Percentiles rank a stretch among this genome's conserved stretches.
Evolutionary conservation across 2,329 filamentous ascomycete genomes (phyloP).

Genomic region (Talaromyces islandicus): DNA sequence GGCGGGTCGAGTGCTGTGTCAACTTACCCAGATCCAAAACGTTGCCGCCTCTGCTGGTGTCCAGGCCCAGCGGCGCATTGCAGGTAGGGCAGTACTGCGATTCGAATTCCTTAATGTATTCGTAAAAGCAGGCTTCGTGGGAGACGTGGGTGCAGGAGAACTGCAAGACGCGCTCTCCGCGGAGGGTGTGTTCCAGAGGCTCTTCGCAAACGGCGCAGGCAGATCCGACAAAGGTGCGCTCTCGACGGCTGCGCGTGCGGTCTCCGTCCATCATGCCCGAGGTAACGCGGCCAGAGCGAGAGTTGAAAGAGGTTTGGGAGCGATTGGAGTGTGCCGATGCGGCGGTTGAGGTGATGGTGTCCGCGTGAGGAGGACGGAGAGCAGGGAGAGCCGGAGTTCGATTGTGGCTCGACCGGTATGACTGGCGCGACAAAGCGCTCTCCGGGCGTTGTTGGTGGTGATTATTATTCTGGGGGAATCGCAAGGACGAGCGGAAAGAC

Average conservation of each 20-base stretch:
- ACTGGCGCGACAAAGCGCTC: conserved; percentile 7
- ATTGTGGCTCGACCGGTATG: conserved; percentile 6
- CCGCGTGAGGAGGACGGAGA: conserved; percentile 15
- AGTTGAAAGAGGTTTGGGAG: conserved; percentile 31
- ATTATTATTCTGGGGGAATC: neutral
- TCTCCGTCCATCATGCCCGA: conserved; percentile 68
- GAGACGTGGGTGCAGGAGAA: conserved; percentile 96
- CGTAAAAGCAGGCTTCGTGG: conserved; percentile 97
- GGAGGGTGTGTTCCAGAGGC: conserved; percentile 87
- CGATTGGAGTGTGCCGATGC: conserved; percentile 22
- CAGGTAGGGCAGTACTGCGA: conserved; percentile 92
- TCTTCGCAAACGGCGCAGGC: conserved; percentile 97
- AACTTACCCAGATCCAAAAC: conserved; percentile 78
- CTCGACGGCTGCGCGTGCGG: conserved; percentile 70
- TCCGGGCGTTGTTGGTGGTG: neutral
- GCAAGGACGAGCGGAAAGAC: conserved; percentile 9
- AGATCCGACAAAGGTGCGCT: conserved; percentile 90
- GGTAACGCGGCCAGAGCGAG: conserved; percentile 42
- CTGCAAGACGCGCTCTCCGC: conserved; percentile 88
- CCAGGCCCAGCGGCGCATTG: conserved; percentile 82
- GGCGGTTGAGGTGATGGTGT: conserved; percentile 13
- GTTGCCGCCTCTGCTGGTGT: conserved; percentile 89
- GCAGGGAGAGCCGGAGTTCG: conserved; percentile 9
- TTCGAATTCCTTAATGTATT: conserved; percentile 93
- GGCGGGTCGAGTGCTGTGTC: neutral